Evolutionary conservation across 2,329 filamentous ascomycete species (phyloP).

Genomic region (Botrytis sinoallii): DNA sequence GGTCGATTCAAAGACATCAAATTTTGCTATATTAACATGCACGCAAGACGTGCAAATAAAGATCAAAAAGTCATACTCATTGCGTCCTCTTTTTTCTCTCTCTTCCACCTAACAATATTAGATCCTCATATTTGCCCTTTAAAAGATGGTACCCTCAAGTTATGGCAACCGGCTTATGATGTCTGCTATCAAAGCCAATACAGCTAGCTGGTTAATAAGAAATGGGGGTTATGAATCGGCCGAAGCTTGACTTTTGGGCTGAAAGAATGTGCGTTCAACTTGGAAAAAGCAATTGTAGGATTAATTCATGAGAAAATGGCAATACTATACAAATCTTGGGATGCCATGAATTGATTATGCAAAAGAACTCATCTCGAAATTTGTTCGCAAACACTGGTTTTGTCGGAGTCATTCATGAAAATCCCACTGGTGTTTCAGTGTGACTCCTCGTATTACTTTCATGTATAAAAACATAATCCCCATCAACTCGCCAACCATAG

Average conservation of each 20-base stretch:
- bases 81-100: background rate
- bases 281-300: background rate
- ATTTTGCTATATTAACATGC: background rate
- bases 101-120: background rate
- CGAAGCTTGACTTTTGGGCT: background rate
- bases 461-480: background rate
- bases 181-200: background rate
- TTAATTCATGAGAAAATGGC: background rate
- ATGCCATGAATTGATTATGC: background rate
- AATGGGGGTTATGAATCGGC: background rate
- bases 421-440: background rate
- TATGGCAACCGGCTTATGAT: background rate
- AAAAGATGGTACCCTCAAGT: background rate
- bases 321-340: background rate
- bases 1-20: background rate
- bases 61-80: background rate
- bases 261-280: background rate
- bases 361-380: background rate
- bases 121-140: background rate
- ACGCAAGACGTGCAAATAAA: background rate
- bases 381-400: background rate
- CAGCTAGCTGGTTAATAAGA: background rate
- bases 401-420: background rate
- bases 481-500: conserved; percentile 35
- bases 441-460: background rate